Conservation (phyloP, 2,329 filamentous ascomycete species). For the Hymenoscyphus salicellus region DNA sequence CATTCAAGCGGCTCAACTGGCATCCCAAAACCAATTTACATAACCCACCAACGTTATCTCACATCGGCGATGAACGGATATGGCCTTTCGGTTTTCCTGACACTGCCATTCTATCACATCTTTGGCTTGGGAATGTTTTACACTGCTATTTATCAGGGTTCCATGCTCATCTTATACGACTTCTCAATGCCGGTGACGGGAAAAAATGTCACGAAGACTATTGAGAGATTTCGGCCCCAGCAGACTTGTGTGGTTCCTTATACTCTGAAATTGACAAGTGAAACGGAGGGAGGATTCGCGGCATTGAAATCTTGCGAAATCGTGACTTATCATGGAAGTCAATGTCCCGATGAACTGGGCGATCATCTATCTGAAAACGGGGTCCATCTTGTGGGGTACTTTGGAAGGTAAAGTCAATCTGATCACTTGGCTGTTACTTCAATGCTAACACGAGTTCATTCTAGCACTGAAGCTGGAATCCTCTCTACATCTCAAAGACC, state of each 20-base stretch:
- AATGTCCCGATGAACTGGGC: constrained; percentile 58
- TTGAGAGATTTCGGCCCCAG: too few relatives aligned
- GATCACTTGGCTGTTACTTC: background rate
- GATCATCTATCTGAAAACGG: constrained; percentile 50
- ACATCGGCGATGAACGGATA: constrained; percentile 35
- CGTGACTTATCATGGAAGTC: constrained; percentile 56
- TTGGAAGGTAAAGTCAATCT: constrained; percentile 48
- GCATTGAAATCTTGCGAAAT: constrained; percentile 47
- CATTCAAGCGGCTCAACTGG: constrained; percentile 51
- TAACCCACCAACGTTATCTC: constrained; percentile 41
- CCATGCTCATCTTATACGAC: too few relatives aligned
- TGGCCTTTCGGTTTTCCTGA: constrained; percentile 43
- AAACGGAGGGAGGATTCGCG: constrained; percentile 52
- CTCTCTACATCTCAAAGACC: constrained; percentile 54
- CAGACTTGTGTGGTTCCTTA: constrained; percentile 53
- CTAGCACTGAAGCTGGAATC: constrained; percentile 56
- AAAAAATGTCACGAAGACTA: too few relatives aligned
- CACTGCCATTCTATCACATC: constrained; percentile 58
- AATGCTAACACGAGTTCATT: too few relatives aligned
- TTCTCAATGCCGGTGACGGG: too few relatives aligned
- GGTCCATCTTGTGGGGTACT: constrained; percentile 55
- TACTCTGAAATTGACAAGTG: constrained; percentile 59
- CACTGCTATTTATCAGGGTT: too few relatives aligned
- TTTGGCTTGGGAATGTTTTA: constrained; percentile 51
- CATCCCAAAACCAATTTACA: constrained; percentile 56